Percentiles rank a stretch among this genome's conserved stretches.
Evolutionary conservation across 805 yeast genomes (phyloP).

Genomic region (Saccharomycopsis schoenii): DNA sequence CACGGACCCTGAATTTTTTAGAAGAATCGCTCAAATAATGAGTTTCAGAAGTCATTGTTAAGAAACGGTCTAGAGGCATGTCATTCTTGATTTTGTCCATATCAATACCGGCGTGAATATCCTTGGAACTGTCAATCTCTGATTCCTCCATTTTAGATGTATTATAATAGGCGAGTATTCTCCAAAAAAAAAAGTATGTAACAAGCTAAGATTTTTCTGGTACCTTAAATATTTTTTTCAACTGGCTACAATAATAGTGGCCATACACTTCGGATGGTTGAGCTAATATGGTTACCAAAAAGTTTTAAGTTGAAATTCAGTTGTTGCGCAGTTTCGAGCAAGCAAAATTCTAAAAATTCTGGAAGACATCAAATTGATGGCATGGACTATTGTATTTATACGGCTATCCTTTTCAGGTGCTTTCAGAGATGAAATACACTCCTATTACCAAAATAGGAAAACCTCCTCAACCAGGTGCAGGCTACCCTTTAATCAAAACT

Average conservation of each 20-base stretch:
- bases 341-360: not conserved
- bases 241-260: too few relatives aligned
- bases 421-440: not conserved
- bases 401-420: not conserved
- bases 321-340: not conserved
- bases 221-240: not conserved
- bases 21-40: constrained; percentile 8
- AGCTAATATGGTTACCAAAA: too few relatives aligned
- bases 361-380: not conserved
- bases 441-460: not conserved
- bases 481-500: too few relatives aligned
- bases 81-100: not conserved
- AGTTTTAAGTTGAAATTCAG: too few relatives aligned
- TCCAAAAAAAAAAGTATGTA: not conserved
- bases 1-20: constrained; percentile 17
- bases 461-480: too few relatives aligned
- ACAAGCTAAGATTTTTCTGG: not conserved
- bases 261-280: too few relatives aligned
- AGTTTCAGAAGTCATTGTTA: not conserved
- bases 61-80: not conserved
- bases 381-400: not conserved
- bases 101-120: not conserved
- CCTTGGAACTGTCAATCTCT: not conserved
- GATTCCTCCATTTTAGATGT: not conserved
- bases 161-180: not conserved